Evolutionary conservation across 345 rosid species (phyloP).

Genomic region (Jatropha curcas): DNA sequence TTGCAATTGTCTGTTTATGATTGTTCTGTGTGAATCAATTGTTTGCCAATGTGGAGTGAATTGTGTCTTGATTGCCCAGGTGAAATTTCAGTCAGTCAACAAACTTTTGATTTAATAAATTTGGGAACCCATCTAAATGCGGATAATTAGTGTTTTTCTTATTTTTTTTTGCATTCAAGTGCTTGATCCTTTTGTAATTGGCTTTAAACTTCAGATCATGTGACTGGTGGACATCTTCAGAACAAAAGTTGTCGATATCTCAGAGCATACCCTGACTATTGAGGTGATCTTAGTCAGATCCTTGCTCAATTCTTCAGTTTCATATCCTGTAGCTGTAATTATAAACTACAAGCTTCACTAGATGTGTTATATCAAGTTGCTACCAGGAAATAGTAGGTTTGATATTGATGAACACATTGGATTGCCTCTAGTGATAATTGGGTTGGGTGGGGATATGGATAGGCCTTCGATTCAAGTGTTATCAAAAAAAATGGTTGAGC

Average conservation of each 20-base stretch:
- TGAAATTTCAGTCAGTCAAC: neutral
- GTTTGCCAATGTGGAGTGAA: neutral
- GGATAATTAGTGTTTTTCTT: neutral
- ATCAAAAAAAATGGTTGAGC: too few species aligned
- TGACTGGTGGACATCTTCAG: slow-evolving; percentile 87
- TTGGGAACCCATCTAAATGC: neutral
- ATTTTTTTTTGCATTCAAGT: neutral
- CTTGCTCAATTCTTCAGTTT: neutral
- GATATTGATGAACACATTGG: too few species aligned
- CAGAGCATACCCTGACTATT: slow-evolving; percentile 66
- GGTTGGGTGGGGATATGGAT: too few species aligned
- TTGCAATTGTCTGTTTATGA: neutral
- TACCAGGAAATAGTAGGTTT: too few species aligned
- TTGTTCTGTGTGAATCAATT: neutral
- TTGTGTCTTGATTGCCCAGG: neutral
- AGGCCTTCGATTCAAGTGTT: too few species aligned
- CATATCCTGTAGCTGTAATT: neutral
- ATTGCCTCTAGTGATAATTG: too few species aligned
- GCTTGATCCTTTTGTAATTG: slow-evolving; percentile 20
- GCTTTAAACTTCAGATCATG: slow-evolving; percentile 58
- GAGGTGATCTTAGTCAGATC: slow-evolving; percentile 50
- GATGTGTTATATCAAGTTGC: too few species aligned
- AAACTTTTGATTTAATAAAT: neutral
- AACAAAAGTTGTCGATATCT: slow-evolving; percentile 75
- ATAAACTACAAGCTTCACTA: too few species aligned